Conservation (phyloP, 176 grass and related monocot species). For the Oryza glaberrima region DNA sequence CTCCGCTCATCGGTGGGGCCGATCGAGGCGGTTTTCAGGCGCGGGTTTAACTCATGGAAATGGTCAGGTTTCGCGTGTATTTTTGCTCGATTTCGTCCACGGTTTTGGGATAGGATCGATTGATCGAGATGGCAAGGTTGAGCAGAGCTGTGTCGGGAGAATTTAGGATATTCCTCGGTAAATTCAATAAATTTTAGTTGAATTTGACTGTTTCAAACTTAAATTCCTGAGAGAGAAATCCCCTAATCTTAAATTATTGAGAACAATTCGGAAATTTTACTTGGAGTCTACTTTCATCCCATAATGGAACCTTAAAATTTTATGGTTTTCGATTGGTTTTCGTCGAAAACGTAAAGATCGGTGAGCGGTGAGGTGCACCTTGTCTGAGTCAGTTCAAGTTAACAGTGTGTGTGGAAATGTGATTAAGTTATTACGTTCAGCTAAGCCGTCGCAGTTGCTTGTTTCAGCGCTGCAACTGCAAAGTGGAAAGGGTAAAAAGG, state of each 20-base stretch:
- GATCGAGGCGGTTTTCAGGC: neutral
- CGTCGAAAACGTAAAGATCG: too few relatives aligned
- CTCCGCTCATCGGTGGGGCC: too few relatives aligned
- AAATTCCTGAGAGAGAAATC: too few relatives aligned
- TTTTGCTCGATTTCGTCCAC: neutral
- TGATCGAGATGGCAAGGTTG: neutral
- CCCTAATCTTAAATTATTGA: too few relatives aligned
- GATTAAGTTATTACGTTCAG: neutral
- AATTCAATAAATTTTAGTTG: too few relatives aligned
- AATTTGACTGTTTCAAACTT: too few relatives aligned
- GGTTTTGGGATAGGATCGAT: neutral
- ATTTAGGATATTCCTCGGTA: too few relatives aligned
- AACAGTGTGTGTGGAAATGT: neutral
- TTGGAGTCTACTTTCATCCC: too few relatives aligned
- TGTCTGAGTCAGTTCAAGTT: neutral
- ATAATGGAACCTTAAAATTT: too few relatives aligned
- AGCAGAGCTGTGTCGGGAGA: neutral
- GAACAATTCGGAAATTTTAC: too few relatives aligned
- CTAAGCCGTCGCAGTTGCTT: neutral
- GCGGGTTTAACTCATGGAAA: neutral
- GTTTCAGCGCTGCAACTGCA: neutral
- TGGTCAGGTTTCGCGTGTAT: neutral
- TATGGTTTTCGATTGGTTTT: too few relatives aligned
- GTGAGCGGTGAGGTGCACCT: too few relatives aligned
- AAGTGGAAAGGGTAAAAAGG: neutral